Conservation (phyloP, 208 protist species). For the Crithidia mellificae region DNA sequence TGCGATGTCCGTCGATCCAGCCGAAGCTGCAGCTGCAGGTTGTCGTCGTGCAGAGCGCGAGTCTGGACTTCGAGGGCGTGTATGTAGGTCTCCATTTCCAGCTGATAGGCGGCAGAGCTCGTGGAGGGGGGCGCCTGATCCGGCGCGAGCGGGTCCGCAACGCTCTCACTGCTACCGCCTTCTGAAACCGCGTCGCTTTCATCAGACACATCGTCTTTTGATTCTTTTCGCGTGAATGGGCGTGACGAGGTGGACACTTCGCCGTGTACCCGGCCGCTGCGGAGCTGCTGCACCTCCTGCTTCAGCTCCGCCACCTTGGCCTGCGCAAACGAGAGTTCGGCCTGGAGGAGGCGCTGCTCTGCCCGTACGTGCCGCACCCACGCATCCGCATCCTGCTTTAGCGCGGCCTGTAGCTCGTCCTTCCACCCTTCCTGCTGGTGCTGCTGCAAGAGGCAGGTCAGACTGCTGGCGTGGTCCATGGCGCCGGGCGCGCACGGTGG, state of each 20-base stretch:
- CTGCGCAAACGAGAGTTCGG: slow-evolving; percentile 16
- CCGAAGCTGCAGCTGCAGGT: slow-evolving; percentile 25
- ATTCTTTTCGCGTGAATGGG: too few species aligned
- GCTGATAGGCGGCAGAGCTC: slow-evolving; percentile 5
- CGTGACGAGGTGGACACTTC: too few species aligned
- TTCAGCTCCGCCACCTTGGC: slow-evolving; percentile 13
- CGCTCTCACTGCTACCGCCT: not conserved
- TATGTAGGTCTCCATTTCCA: slow-evolving; percentile 20
- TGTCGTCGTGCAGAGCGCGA: slow-evolving; percentile 16
- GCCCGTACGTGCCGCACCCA: slow-evolving; percentile 26
- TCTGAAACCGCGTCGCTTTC: not conserved
- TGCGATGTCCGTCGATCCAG: slow-evolving; percentile 18
- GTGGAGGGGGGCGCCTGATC: not conserved
- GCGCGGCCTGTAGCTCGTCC: slow-evolving; percentile 8
- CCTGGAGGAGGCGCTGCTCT: slow-evolving; percentile 26
- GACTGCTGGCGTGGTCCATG: slow-evolving; percentile 6
- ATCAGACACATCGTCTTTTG: not conserved
- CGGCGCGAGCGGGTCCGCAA: not conserved
- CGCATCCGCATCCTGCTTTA: slow-evolving; percentile 23
- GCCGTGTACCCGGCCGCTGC: too few species aligned
- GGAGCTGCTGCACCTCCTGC: slow-evolving; percentile 11
- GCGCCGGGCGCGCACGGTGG: not conserved
- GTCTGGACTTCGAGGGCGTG: slow-evolving; percentile 12
- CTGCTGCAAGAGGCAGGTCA: slow-evolving; percentile 15
- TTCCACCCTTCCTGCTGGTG: slow-evolving; percentile 17